Evolutionary conservation across 2,329 filamentous ascomycete genomes (phyloP).

Genomic region (Diatrype stigma): DNA sequence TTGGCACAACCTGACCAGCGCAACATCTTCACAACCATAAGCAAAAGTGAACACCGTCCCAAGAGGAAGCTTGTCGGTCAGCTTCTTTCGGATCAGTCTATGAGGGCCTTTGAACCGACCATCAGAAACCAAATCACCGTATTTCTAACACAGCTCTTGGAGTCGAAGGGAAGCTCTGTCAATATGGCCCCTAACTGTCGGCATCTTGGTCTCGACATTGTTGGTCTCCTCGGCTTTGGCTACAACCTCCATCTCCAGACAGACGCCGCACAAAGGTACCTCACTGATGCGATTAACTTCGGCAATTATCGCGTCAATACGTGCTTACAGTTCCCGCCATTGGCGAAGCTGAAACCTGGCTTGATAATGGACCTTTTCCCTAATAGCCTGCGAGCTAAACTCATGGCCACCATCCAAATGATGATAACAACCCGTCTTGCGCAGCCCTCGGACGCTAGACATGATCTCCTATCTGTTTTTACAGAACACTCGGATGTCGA

Average conservation of each 20-base stretch:
- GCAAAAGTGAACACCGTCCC: background rate
- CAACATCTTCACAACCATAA: background rate
- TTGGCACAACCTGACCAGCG: background rate
- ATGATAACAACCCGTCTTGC: constrained; percentile 5
- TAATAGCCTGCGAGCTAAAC: constrained; percentile 1
- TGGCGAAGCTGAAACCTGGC: background rate
- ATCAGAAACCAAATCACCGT: constrained; percentile 1
- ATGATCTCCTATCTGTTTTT: constrained; percentile 8
- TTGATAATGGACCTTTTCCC: background rate
- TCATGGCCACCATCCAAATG: background rate
- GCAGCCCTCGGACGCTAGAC: constrained; percentile 5
- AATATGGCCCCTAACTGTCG: constrained; percentile 1
- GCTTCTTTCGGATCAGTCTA: background rate
- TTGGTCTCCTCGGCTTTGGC: constrained; percentile 1
- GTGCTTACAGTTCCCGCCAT: constrained; percentile 1
- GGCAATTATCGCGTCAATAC: background rate
- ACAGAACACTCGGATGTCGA: background rate
- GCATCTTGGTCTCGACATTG: constrained; percentile 2
- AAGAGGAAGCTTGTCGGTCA: background rate
- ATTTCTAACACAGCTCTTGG: background rate
- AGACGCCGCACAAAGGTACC: background rate
- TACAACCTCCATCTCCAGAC: constrained; percentile 1
- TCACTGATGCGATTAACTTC: background rate
- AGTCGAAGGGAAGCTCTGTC: background rate
- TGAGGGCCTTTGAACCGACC: constrained; percentile 1